phyloP scores from a whole-genome alignment of 305 asterid genomes.

The Vinca major region DNA sequence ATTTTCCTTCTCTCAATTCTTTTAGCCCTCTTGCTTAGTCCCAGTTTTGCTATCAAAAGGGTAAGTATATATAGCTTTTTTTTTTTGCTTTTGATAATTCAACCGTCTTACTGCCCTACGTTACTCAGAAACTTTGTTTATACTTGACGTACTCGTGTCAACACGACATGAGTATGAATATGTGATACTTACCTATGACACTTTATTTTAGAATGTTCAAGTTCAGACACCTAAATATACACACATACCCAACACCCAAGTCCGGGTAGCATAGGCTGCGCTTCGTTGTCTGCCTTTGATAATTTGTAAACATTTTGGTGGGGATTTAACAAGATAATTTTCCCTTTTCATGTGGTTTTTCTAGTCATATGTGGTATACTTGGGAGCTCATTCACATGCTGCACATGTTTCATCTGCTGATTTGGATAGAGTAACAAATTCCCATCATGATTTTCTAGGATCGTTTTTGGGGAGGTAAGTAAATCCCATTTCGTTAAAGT shows the following conservation, averaged over 20 bases:
- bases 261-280: no score
- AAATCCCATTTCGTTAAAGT: neutral
- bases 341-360: constrained; percentile 14
- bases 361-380: constrained; percentile 82
- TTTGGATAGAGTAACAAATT: constrained; percentile 45
- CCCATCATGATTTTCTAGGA: constrained; percentile 72
- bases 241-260: no score
- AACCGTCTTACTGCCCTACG: no score
- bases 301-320: neutral
- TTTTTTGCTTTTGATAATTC: no score
- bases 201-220: no score
- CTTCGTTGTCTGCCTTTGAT: neutral
- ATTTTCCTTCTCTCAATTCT: neutral
- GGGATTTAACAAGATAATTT: neutral
- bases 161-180: no score
- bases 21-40: neutral
- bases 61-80: neutral
- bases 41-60: constrained; percentile 44
- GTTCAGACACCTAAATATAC: no score
- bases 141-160: no score
- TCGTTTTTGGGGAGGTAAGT: constrained; percentile 75
- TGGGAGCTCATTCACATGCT: constrained; percentile 88
- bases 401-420: constrained; percentile 35
- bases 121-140: no score
- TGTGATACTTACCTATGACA: no score